Evolutionary conservation across 192 early-diverging fungal genomes (phyloP).

Genomic region (Coemansia sp.): DNA sequence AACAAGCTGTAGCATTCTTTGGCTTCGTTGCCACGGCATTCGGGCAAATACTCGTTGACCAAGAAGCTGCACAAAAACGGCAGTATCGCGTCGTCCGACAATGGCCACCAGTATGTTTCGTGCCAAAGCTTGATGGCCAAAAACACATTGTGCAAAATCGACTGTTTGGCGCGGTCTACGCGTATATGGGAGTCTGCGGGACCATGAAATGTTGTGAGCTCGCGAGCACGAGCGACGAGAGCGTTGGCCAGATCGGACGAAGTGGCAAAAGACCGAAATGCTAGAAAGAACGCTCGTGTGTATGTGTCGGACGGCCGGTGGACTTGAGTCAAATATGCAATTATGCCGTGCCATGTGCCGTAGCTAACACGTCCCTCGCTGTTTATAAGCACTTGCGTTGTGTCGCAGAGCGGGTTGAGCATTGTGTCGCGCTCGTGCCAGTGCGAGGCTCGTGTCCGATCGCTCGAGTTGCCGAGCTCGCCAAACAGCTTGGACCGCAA

Average conservation of each 20-base stretch:
- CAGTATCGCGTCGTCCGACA: conserved; percentile 47
- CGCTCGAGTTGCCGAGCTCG: conserved; percentile 6
- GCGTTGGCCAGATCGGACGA: conserved; percentile 64
- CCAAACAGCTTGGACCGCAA: conserved; percentile 35
- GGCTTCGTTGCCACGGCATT: conserved; percentile 15
- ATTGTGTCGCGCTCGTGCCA: background rate
- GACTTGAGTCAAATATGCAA: conserved; percentile 56
- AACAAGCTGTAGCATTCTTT: conserved; percentile 43
- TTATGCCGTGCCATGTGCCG: conserved; percentile 46
- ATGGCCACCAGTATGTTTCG: conserved; percentile 66
- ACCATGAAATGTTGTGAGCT: conserved; percentile 12
- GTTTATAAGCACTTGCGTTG: conserved; percentile 34
- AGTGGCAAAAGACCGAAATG: conserved; percentile 81
- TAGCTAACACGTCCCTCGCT: conserved; percentile 51
- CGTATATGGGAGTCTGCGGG: conserved; percentile 59
- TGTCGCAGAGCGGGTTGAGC: background rate
- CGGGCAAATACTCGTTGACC: conserved; percentile 30
- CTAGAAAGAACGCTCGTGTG: conserved; percentile 73
- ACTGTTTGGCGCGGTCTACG: conserved; percentile 59
- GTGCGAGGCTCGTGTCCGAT: conserved; percentile 6
- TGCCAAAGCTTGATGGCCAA: conserved; percentile 83
- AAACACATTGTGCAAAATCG: conserved; percentile 74
- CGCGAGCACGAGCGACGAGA: conserved; percentile 65
- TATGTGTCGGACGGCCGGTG: conserved; percentile 51
- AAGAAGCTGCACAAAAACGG: conserved; percentile 34